Conservation (phyloP, 805 yeast species). For the Barnettozyma californica region DNA sequence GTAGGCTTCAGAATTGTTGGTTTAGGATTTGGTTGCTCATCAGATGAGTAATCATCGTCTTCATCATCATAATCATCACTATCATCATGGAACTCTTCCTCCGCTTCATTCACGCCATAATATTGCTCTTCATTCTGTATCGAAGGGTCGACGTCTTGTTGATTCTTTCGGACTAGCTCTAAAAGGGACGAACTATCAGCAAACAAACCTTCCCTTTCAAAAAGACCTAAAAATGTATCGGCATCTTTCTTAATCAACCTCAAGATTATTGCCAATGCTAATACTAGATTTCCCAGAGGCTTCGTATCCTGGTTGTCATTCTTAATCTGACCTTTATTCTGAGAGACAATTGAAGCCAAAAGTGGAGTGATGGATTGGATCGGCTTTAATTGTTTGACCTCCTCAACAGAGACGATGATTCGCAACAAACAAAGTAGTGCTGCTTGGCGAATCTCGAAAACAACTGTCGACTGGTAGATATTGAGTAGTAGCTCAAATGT, state of each 20-base stretch:
- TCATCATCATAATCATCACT: conserved; percentile 23
- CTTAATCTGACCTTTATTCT: conserved; percentile 34
- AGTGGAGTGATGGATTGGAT: conserved; percentile 39
- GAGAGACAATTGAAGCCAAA: conserved; percentile 58
- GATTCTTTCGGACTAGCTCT: conserved; percentile 20
- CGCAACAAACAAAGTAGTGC: conserved; percentile 50
- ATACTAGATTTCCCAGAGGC: conserved; percentile 39
- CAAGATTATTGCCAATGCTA: conserved; percentile 45
- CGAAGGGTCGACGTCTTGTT: neutral
- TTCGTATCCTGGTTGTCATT: conserved; percentile 15
- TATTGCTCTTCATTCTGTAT: conserved; percentile 26
- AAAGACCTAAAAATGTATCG: conserved; percentile 36
- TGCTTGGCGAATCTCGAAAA: conserved; percentile 54
- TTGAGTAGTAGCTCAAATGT: conserved; percentile 51
- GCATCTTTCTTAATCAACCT: conserved; percentile 41
- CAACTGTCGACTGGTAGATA: conserved; percentile 69
- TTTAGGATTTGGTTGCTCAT: conserved; percentile 1
- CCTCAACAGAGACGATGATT: conserved; percentile 38
- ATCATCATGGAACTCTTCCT: conserved; percentile 12
- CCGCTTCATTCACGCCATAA: conserved; percentile 15
- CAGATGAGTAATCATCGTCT: conserved; percentile 17
- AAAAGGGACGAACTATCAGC: conserved; percentile 39
- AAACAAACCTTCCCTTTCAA: conserved; percentile 72
- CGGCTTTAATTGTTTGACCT: conserved; percentile 28
- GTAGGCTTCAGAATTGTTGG: conserved; percentile 3